Percentiles rank a stretch among this genome's conserved stretches.
Conservation (phyloP, 2,329 filamentous ascomycete genomes). For the Phialemoniopsis sp. region DNA sequence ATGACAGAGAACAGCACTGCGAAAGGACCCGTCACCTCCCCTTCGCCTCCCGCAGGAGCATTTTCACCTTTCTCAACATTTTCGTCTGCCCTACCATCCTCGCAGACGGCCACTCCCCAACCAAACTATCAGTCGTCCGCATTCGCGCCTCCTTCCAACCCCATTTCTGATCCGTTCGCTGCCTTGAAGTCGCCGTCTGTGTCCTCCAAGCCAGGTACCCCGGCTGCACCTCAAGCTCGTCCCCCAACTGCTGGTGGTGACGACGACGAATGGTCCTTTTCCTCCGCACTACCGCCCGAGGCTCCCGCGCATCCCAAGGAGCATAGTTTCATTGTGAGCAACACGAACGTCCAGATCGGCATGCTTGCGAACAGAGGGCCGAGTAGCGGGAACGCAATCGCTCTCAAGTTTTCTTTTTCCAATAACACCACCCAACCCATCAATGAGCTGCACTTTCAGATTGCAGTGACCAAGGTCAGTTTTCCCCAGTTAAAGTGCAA, state of each 20-base stretch:
- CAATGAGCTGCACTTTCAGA: slow-evolving; percentile 79
- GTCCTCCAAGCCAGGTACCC: slow-evolving; percentile 27
- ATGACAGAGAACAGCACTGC: slow-evolving; percentile 58
- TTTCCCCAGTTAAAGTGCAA: neutral
- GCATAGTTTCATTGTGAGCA: slow-evolving; percentile 64
- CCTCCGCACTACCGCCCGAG: slow-evolving; percentile 72
- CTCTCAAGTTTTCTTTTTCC: slow-evolving; percentile 75
- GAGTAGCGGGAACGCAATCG: slow-evolving; percentile 52
- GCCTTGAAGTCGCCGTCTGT: slow-evolving; percentile 38
- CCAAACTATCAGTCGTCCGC: slow-evolving; percentile 41
- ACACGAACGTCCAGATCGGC: slow-evolving; percentile 67
- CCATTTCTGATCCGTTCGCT: slow-evolving; percentile 47
- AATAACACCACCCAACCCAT: slow-evolving; percentile 72
- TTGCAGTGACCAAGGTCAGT: slow-evolving; percentile 86
- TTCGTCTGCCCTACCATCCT: slow-evolving; percentile 39
- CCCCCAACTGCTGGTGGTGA: slow-evolving; percentile 37
- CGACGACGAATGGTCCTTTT: slow-evolving; percentile 94
- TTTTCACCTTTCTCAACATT: slow-evolving; percentile 55
- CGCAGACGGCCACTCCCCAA: slow-evolving; percentile 50
- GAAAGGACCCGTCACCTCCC: slow-evolving; percentile 31
- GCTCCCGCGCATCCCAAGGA: slow-evolving; percentile 45
- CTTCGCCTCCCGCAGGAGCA: slow-evolving; percentile 34
- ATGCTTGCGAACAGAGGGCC: slow-evolving; percentile 63
- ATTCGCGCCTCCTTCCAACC: slow-evolving; percentile 38
- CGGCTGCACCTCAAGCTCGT: slow-evolving; percentile 14